Evolutionary conservation across 768 basidiomycete genomes (phyloP), one percentile per base, ranked within the genome.

Genomic region (Termitomyces sp.): DNA sequence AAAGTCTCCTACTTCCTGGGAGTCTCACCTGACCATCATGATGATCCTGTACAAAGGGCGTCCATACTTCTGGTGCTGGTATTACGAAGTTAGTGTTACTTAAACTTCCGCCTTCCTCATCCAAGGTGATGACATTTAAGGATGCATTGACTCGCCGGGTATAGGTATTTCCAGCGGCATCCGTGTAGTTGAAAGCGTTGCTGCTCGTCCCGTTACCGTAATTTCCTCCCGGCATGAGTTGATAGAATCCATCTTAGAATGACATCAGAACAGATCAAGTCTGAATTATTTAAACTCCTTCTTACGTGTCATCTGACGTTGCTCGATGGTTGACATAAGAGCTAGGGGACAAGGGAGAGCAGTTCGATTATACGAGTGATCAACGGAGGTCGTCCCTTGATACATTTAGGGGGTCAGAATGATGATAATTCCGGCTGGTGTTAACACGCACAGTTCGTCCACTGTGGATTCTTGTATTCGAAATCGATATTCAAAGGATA

Each of bases 131-230:
- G 64, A 75, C 77, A 65, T 85, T 80, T 61, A 81, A 73, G 2
- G 79, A 80, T 3, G 87, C 85, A 59, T 82, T 75, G 54, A 92
- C 88, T 24, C 73, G 64, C 56, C 88, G 75, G 55, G 70, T 68
- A 68, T 78, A 92, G 0, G 87, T 87, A 69, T 90, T 85, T 51
- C 83, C 85, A 6, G 70, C 69, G 46, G 64, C 62, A 66, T 91
- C 87, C 12, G 68, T 61, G 65, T 90, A 92, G 35, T 67, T 69
- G 70, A 91, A 85, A 0, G 77, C 79, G 67, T 90, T 90, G 70
- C 79, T 81, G 70, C 75, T 88, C 6, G 85, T 87, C 30, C 88
- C 88, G 55, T 88, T 88, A 0, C 85, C 88, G 7, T 69, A 69
- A 65, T 83, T 85, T 13, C 83, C 81, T 30, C 61, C 65, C 2